Base-by-base conservation (phyloP, 768 basidiomycete genomes). In the Lepiota venenata region DNA sequence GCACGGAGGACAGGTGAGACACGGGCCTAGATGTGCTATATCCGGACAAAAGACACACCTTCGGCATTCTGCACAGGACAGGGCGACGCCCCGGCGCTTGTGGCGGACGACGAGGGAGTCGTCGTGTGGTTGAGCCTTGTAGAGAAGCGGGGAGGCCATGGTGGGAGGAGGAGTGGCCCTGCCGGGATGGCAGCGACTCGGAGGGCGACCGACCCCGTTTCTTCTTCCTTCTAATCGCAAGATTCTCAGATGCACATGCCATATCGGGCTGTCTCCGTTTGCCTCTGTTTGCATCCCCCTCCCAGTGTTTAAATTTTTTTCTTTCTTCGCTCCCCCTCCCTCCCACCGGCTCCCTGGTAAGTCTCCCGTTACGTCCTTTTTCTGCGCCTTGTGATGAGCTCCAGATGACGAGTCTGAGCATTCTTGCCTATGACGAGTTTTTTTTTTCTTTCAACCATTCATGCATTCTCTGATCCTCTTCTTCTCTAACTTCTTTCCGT, bases 401-500 rank as follows among this genome's bases (percentile, higher is more conserved):
- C 55, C 74, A 79, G 78, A 80, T 81, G 79, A 79, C 91, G 91
- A 93, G 91, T 93, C 91, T 75, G 91, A 93, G 70, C 66, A 63
- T 61, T 59, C 61, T 60, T 61, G 55, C 68, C 71, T 57, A 64
- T 87, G 90, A 91, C 81, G 89, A 91, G 62, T 73, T 74, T 56
- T 69, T 71, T 66, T 52, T 71, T 66, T 52, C 42, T 70, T 64
- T 76, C 74, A 88, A 88, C 91, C 90, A 93, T 93, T 93, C 91
- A 93, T 93, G 91, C 90, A 25, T 76, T 86, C 76, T 74, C 91
- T 93, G 91, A 92, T 35, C 54, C 50, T 41, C 40, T 44, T 52
- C 59, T 60, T 51, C 53, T 55, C 58, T 47, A 32, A 56, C 42
- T 43, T 57, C 56, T 63, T 47, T 52, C 52, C 60, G 52, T 38